phyloP scores from a whole-genome alignment of 768 basidiomycete genomes.

The Hericium rajendrae region DNA sequence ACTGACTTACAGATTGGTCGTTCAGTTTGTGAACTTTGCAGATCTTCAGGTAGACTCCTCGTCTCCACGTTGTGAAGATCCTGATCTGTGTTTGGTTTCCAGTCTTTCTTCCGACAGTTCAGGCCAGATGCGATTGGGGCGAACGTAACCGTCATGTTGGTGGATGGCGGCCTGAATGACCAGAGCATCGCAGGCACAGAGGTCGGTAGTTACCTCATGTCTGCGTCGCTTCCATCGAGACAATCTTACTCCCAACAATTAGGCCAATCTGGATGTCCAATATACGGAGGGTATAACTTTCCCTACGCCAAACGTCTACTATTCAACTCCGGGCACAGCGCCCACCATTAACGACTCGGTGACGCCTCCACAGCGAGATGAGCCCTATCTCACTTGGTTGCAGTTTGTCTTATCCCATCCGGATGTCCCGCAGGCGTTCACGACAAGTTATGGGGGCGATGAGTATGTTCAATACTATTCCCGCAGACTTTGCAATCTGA shows the following conservation, averaged over 20 bases:
- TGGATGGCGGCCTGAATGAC: conserved; percentile 55
- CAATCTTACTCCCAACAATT: no score
- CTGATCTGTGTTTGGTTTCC: no score
- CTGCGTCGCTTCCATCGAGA: no score
- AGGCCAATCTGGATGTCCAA: conserved; percentile 60
- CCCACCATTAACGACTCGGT: conserved; percentile 41
- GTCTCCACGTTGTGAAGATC: accelerated
- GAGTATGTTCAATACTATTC: not conserved
- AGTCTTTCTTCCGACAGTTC: conserved; percentile 16
- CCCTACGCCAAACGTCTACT: conserved; percentile 50
- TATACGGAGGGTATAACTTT: conserved; percentile 54
- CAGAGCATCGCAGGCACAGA: conserved; percentile 45
- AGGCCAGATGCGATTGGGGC: conserved; percentile 25
- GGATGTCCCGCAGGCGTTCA: conserved; percentile 10
- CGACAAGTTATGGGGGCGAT: conserved; percentile 4
- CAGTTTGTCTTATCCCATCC: not conserved
- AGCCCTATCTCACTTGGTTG: not conserved
- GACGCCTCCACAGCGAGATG: conserved; percentile 14
- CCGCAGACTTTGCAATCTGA: not conserved
- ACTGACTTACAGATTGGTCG: conserved; percentile 1
- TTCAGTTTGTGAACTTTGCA: not conserved
- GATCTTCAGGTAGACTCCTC: not conserved
- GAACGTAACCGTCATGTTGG: conserved; percentile 40
- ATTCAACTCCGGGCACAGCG: conserved; percentile 49
- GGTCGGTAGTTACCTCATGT: not conserved